Base-by-base conservation (phyloP, 345 rosid genomes). In the Gynandropsis gynandra region DNA sequence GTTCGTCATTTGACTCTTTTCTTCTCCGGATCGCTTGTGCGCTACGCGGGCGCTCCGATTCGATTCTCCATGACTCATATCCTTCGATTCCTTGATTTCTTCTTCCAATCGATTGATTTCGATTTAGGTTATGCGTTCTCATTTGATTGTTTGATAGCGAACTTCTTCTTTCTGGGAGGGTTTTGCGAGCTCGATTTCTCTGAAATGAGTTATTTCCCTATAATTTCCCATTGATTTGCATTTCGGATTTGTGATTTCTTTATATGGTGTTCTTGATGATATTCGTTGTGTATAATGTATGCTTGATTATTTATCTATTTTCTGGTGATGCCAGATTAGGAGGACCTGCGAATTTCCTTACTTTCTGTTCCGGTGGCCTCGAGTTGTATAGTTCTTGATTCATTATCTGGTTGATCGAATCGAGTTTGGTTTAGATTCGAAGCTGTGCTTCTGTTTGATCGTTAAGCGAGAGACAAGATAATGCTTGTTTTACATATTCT, bases 61-160 rank as follows among this genome's bases (percentile, higher is more conserved):
- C 17, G 49, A 15, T 44, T 49, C 63, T 14, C 52, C 36, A 64
- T 64, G 69, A 64, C 69, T 64, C 63, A 57, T 64, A 64, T 64
- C 69, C 58, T 64, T 64, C 50, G 0, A 55, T 35, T 56, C 47
- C 16, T 21, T 27, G 24, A 0, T 49, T 19, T 16, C 20, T 1
- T 43, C 8, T 39, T 32, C 17, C 27, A 21, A 36, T 61, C 52
- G 11, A 47, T 54, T 29, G 29, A 40, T 48, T 13, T 1, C 5
- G 1, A 6, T 31, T 12, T 52, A 5, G 18, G 5, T 47, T 59
- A 9, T 10, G n/a, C 36, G 11, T 4, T 10, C n/a, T 3, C 13
- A 3, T 45, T 48, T 5, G 43, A 15, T 49, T 59, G 27, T 62
- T 46, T 37, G 6, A 44, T 16, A 34, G 0, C 33, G 16, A 44